A percentile compares a stretch with the other conserved stretches of the same genome.
Conservation (phyloP, 495 filamentous ascomycete genomes). For the Penicillium salamii region DNA sequence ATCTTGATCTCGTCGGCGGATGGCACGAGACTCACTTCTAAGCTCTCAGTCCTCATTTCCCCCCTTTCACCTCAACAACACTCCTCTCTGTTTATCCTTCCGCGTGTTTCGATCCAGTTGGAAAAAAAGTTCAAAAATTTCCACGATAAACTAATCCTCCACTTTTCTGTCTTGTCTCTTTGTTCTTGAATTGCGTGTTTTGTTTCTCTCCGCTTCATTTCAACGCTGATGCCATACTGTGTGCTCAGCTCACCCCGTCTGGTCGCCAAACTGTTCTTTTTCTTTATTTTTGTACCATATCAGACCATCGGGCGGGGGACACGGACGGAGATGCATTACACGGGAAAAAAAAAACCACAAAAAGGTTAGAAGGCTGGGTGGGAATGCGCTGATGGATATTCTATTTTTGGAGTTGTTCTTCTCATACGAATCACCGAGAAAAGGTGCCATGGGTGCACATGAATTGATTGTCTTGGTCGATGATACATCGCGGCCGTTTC, state of each 20-base stretch:
- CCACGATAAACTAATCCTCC: conserved; percentile 27
- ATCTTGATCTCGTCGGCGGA: conserved; percentile 86
- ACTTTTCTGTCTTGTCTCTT: conserved; percentile 13
- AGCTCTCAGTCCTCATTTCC: conserved; percentile 7
- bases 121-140: conserved; percentile 28
- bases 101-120: conserved; percentile 24
- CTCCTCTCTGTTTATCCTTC: conserved; percentile 13
- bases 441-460: conserved; percentile 8
- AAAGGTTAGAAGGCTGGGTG: conserved; percentile 29
- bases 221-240: conserved; percentile 3
- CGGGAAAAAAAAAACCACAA: conserved; percentile 23
- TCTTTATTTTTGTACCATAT: conserved; percentile 26
- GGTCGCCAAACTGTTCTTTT: conserved; percentile 16
- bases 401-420: conserved; percentile 9
- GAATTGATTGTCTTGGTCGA: not conserved
- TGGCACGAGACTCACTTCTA: conserved; percentile 66
- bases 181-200: conserved; percentile 18
- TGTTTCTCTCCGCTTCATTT: conserved; percentile 17
- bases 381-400: conserved; percentile 10
- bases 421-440: conserved; percentile 18
- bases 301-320: conserved; percentile 17
- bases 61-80: conserved; percentile 5
- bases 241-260: conserved; percentile 8
- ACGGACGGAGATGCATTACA: conserved; percentile 12
- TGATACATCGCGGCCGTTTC: conserved; percentile 18